Evolutionary conservation across 495 filamentous ascomycete species (phyloP), one percentile per base, ranked within the genome.

Genomic region (Penicillium nucicola): DNA sequence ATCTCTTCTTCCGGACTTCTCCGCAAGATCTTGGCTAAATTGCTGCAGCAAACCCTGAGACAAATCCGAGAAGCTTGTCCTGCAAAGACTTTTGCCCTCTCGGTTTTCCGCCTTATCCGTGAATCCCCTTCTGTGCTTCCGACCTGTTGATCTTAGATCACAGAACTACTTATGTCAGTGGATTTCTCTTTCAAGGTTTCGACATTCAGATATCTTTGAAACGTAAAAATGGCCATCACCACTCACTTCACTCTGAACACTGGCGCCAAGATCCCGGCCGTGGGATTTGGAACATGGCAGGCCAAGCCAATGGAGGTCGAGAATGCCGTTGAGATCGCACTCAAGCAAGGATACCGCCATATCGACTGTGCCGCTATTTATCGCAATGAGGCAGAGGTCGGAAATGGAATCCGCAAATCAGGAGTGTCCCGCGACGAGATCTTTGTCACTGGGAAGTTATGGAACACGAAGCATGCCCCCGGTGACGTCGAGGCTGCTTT

Each of bases 381-480:
- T 62, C 70, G 75, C 52, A 91, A 90, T 55, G 87, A 93, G 66
- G 77, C 64, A 5, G 75, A 81, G 8, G 84, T 82, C 20, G 86
- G 83, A 1, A 62, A 72, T 1, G 87, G 84, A 4, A 83, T 93
- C 41, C 66, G 69, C 14, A 66, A 72, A 37, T 71, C 79, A 15
- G 73, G 75, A 1, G 65, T 90, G 3, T 76, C 84, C 0, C 81
- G 88, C 28, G 68, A 73, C 14, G 67, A 86, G 25, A 70, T 91
- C 37, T 91, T 84, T 72, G 84, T 89, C 69, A 92, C 87, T 33
- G 79, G 79, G 57, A 93, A 93, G 65, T 69, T 91, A 1, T 68
- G 69, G 59, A 73, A 74, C 34, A 73, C 62, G 5, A 64, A 65
- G 39, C 68, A 71, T 25, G 47, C 47, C 4, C 62, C 56, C 14